Percentiles rank a stretch among this genome's conserved stretches.
Evolutionary conservation across 75 land plant species (phyloP).

Genomic region (Pinus albicaulis): DNA sequence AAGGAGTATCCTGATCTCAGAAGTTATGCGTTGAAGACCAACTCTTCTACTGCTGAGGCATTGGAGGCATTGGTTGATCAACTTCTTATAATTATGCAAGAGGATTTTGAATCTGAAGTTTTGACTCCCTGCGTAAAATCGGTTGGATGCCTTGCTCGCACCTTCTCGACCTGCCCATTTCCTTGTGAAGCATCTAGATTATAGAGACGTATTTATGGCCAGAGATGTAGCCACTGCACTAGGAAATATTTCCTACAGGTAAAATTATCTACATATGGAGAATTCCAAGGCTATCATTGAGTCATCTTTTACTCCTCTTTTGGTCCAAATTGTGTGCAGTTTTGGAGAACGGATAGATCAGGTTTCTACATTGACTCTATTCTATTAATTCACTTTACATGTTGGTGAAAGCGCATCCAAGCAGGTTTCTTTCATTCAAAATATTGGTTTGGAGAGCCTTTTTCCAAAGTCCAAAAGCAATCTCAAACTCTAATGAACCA

Average conservation of each 20-base stretch:
- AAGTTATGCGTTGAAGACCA: too few relatives aligned
- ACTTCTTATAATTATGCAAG: too few relatives aligned
- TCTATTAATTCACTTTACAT: conserved; percentile 54
- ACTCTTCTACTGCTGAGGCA: too few relatives aligned
- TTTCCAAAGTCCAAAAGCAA: conserved; percentile 41
- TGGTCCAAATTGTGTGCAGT: conserved; percentile 45
- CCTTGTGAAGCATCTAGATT: conserved; percentile 45
- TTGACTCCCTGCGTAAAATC: too few relatives aligned
- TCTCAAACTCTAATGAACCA: conserved; percentile 29
- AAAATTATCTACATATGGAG: conserved; percentile 49
- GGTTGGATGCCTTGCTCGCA: too few relatives aligned
- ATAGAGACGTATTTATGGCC: conserved; percentile 33
- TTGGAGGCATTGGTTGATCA: too few relatives aligned
- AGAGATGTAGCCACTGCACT: conserved; percentile 56
- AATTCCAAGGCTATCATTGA: conserved; percentile 63
- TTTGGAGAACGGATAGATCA: conserved; percentile 41
- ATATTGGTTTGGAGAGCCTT: conserved; percentile 23
- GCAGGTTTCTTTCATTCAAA: conserved; percentile 22
- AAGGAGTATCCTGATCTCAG: too few relatives aligned
- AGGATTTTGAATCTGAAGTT: too few relatives aligned
- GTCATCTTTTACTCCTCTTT: conserved; percentile 29
- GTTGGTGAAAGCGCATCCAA: conserved; percentile 63
- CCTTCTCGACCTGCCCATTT: conserved; percentile 10
- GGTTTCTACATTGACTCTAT: conserved; percentile 39
- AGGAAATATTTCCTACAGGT: conserved; percentile 51